Evolutionary conservation across 2,329 filamentous ascomycete species (phyloP), one percentile per base, ranked within the genome.

Genomic region (Myriangium duriaei): DNA sequence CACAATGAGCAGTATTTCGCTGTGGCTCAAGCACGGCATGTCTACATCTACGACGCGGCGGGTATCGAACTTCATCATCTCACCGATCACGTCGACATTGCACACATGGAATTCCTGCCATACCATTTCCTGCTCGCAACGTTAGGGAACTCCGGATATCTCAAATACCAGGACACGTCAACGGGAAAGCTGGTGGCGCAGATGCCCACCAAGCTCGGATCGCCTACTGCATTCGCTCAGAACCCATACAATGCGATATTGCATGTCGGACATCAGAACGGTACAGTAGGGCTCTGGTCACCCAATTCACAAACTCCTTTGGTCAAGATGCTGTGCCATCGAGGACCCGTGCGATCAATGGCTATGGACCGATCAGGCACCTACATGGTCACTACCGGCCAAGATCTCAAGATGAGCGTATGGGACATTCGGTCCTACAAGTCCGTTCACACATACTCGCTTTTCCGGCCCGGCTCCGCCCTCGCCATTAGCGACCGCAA

Each of bases 351-450:
- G 3, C 76, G 87, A 39, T 79, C 82, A 9, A 58, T 95, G 34
- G 83, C 84, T 2, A 70, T 96, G 30, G 88, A 98, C 55, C 74
- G 87, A 42, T 82, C 88, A 56, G 91, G 91, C 14, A 76, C 81
- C 41, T 98, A 95, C 63, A 95, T 96, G 88, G 85, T 94, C 9
- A 85, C 86, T 3, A 79, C 84, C 0, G 88, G 87, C 1, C 85
- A 93, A 55, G 88, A 95, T 56, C 69, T 77, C 47, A 84, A 81
- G 55, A 92, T 94, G 81, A 77, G 81, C n/a, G 78, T 94, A 10
- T 95, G 88, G 86, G 88, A 96, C 56, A 79, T 96, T 45, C 76
- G 88, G 30, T 93, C 85, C 72, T 91, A 92, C 66, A 85, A 81
- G 50, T 85, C 94, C 54, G 80, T 98, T 16, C 83, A 91, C 62